Conservation (phyloP, 2,329 filamentous ascomycete species). For the Pezicula rhizophila region DNA sequence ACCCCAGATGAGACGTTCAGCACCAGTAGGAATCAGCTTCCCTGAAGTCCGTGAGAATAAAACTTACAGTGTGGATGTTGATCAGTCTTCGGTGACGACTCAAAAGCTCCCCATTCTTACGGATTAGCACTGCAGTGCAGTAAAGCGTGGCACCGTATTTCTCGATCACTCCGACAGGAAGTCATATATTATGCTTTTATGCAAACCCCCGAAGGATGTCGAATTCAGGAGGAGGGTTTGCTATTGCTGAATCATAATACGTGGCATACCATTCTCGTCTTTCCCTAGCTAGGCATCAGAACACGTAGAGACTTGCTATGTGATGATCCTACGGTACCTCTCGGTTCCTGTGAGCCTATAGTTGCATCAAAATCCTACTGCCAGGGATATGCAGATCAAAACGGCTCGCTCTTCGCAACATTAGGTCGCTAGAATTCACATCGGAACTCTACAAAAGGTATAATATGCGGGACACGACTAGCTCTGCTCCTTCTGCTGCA, state of each 20-base stretch:
- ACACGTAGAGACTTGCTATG: too few species aligned
- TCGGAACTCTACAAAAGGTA: too few species aligned
- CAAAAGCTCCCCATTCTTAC: conserved; percentile 30
- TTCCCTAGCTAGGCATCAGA: conserved; percentile 5
- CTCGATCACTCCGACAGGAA: conserved; percentile 35
- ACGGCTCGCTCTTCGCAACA: conserved; percentile 27
- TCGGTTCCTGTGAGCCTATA: conserved; percentile 33
- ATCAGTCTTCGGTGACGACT: conserved; percentile 30
- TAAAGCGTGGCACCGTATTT: conserved; percentile 35
- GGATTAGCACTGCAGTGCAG: conserved; percentile 33
- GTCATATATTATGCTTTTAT: conserved; percentile 28
- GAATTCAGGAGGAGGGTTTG: conserved; percentile 32
- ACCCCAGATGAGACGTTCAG: conserved; percentile 35
- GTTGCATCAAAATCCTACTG: conserved; percentile 37
- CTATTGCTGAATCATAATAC: conserved; percentile 33
- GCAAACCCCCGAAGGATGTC: conserved; percentile 29
- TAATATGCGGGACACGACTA: conserved; percentile 32
- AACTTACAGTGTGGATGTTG: too few species aligned
- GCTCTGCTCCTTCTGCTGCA: conserved; percentile 30
- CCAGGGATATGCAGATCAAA: conserved; percentile 37
- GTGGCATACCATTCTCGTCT: conserved; percentile 36
- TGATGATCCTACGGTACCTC: conserved; percentile 25
- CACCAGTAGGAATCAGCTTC: conserved; percentile 33
- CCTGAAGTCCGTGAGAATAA: neutral
- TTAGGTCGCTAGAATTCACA: too few species aligned